Conservation (phyloP, 331 rosid species). For the Phaseolus coccineus region DNA sequence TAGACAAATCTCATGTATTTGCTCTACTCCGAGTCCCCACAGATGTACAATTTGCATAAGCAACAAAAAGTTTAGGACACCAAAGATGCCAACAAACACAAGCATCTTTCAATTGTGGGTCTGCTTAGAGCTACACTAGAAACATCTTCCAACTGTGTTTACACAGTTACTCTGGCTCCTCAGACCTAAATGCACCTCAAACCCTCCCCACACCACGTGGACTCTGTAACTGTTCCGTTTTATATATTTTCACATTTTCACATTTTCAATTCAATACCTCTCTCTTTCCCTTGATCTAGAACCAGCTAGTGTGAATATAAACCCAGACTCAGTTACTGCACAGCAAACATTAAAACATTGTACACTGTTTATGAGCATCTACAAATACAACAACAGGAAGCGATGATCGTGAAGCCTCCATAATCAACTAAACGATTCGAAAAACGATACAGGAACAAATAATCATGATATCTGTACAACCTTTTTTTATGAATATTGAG, state of each 20-base stretch:
- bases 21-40: conserved; percentile 18
- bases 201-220: conserved; percentile 20
- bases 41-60: conserved; percentile 12
- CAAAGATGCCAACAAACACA: conserved; percentile 19
- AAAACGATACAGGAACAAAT: not conserved
- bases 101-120: conserved; percentile 36
- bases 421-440: not conserved
- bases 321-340: not conserved
- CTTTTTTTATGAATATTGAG: not conserved
- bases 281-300: too few relatives aligned
- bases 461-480: conserved; percentile 50
- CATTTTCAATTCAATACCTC: too few relatives aligned
- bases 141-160: not conserved
- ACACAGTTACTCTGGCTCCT: not conserved
- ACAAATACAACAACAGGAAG: conserved; percentile 13
- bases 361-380: conserved; percentile 35
- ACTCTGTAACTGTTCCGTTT: not conserved
- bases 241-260: not conserved
- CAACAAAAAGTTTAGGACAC: conserved; percentile 41
- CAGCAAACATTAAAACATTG: conserved; percentile 7
- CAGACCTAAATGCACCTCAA: not conserved
- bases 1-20: not conserved
- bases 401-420: conserved; percentile 36
- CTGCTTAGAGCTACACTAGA: not conserved
- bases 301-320: not conserved